A percentile compares a stretch with the other conserved stretches of the same genome.
Evolutionary conservation across 805 yeast species (phyloP).

Genomic region (Zygosaccharomyces kombuchaensis): DNA sequence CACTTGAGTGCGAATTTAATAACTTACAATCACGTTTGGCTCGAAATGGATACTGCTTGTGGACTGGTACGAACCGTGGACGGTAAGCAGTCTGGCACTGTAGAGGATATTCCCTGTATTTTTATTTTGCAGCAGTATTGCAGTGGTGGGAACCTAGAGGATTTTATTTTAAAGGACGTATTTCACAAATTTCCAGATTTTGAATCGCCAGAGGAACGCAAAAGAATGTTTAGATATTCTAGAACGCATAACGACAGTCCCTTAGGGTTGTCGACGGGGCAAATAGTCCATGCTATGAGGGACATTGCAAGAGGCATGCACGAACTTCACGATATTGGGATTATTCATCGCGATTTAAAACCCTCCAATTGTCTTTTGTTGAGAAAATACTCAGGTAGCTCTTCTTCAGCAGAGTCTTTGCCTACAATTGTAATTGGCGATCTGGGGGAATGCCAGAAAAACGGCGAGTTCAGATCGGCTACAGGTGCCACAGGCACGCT

Average conservation of each 20-base stretch:
- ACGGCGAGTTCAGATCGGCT: conserved; percentile 58
- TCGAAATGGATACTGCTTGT: conserved; percentile 59
- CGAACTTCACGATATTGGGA: conserved; percentile 67
- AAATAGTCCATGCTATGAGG: conserved; percentile 61
- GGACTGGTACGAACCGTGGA: conserved; percentile 24
- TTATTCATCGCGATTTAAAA: conserved; percentile 83
- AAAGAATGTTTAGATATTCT: conserved; percentile 31
- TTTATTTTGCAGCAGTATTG: conserved; percentile 84
- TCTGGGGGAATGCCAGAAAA: conserved; percentile 82
- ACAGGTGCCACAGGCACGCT: conserved; percentile 86
- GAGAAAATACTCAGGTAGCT: conserved; percentile 13
- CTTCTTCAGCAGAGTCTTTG: conserved; percentile 27
- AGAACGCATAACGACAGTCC: conserved; percentile 14
- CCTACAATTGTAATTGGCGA: conserved; percentile 82
- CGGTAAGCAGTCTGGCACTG: conserved; percentile 15
- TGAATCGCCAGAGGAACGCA: conserved; percentile 39
- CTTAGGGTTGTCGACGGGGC: conserved; percentile 47
- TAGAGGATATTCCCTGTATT: conserved; percentile 54
- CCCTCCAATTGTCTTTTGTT: conserved; percentile 78
- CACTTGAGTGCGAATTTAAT: conserved; percentile 60
- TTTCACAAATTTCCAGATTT: conserved; percentile 36
- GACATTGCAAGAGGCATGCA: conserved; percentile 69
- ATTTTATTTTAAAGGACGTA: conserved; percentile 42
- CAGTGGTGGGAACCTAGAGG: conserved; percentile 82
- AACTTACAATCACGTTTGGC: conserved; percentile 88